A percentile compares a stretch with the other conserved stretches of the same genome.
Conservation (phyloP, 306 rosid species). For the Cicer judaicum region DNA sequence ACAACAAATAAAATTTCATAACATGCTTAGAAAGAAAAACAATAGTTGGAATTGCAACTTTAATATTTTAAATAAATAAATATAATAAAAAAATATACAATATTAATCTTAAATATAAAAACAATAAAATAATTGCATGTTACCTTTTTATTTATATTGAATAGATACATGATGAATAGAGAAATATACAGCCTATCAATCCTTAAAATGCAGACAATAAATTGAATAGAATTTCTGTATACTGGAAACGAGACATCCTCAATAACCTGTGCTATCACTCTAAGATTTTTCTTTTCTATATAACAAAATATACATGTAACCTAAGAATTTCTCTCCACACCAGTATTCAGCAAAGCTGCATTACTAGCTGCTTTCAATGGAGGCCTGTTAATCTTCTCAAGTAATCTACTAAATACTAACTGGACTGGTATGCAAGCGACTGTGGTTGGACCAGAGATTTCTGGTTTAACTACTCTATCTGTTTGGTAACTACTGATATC, state of each 20-base stretch:
- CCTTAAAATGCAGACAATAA: constrained; percentile 47
- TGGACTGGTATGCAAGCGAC: constrained; percentile 94
- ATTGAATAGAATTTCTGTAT: constrained; percentile 42
- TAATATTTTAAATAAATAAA: too few relatives aligned
- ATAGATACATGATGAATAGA: constrained; percentile 43
- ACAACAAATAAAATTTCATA: too few relatives aligned
- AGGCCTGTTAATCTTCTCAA: constrained; percentile 95
- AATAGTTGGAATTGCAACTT: too few relatives aligned
- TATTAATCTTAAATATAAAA: too few relatives aligned
- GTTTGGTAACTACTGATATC: constrained; percentile 55
- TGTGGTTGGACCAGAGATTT: constrained; percentile 65
- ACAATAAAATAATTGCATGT: constrained; percentile 30
- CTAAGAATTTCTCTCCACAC: constrained; percentile 67
- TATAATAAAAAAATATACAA: too few relatives aligned
- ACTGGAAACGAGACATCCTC: constrained; percentile 42
- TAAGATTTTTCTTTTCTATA: constrained; percentile 54
- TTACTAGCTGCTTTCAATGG: constrained; percentile 66
- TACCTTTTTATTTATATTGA: constrained; percentile 37
- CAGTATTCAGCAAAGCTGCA: constrained; percentile 59
- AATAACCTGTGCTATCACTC: constrained; percentile 51
- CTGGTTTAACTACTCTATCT: constrained; percentile 73
- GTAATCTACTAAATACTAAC: constrained; percentile 88
- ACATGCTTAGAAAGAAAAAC: too few relatives aligned
- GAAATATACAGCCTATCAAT: constrained; percentile 36
- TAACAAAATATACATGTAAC: constrained; percentile 71